A percentile compares a stretch with the other conserved stretches of the same genome.
phyloP scores from a whole-genome alignment of 163 green algal genomes.

The Coccomyxa subellipsoidea region DNA sequence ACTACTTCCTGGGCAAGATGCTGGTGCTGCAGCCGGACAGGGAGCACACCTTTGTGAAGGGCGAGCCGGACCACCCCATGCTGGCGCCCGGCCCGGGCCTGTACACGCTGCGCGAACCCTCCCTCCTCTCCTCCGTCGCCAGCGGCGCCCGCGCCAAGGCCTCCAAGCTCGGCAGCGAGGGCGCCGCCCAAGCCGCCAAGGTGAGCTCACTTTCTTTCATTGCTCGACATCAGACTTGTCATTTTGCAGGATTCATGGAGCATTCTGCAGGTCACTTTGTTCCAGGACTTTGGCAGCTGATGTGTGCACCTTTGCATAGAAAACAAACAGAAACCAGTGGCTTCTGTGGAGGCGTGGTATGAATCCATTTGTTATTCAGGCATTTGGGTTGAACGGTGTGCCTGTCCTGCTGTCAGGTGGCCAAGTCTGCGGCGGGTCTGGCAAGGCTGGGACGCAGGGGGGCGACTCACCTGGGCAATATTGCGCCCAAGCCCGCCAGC shows the following conservation, averaged over 20 bases:
- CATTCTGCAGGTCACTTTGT: no score
- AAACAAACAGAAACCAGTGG: no score
- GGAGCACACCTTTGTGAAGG: slow-evolving; percentile 37
- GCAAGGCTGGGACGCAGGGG: neutral
- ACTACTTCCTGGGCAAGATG: slow-evolving; percentile 84
- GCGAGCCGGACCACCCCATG: slow-evolving; percentile 71
- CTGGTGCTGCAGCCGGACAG: slow-evolving; percentile 82
- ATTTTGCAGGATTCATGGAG: no score
- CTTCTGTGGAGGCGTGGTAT: no score
- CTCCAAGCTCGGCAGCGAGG: neutral
- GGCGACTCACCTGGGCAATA: neutral
- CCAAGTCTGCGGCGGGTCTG: neutral
- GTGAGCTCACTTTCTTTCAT: no score
- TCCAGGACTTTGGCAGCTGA: no score
- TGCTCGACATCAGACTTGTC: no score
- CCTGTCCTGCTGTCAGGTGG: neutral
- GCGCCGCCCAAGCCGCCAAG: neutral
- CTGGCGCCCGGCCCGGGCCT: slow-evolving; percentile 73
- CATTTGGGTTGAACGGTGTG: neutral
- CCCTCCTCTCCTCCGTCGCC: slow-evolving; percentile 8
- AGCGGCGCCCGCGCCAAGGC: neutral
- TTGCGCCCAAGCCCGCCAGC: slow-evolving; percentile 1
- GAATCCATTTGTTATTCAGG: no score
- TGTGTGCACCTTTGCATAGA: no score
- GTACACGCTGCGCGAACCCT: slow-evolving; percentile 62